phyloP scores from a whole-genome alignment of 164 flowering plant genomes.

The Magnolia changhungtana region DNA sequence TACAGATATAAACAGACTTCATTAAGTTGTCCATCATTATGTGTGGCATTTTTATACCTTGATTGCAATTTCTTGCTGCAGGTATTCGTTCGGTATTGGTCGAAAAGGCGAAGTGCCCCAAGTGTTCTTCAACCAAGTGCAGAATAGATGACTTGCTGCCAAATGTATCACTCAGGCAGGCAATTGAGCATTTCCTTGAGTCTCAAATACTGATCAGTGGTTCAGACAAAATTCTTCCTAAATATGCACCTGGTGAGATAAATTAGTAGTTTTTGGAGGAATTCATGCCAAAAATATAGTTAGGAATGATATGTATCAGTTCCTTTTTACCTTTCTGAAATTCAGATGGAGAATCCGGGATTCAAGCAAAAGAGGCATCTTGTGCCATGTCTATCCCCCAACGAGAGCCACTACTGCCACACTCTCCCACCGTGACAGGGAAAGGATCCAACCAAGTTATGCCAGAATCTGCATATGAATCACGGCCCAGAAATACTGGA shows the following conservation, averaged over 20 bases:
- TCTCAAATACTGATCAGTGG: constrained; percentile 44
- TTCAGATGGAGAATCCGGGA: constrained; percentile 83
- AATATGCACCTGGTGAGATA: constrained; percentile 60
- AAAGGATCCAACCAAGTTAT: constrained; percentile 52
- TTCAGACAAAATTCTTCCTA: constrained; percentile 38
- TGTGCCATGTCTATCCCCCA: constrained; percentile 35
- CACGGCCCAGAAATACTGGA: constrained; percentile 18
- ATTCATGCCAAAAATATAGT: neutral
- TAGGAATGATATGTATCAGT: neutral
- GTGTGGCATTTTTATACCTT: neutral
- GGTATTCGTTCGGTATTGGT: constrained; percentile 50
- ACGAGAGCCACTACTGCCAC: constrained; percentile 32
- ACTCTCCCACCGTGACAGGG: constrained; percentile 55
- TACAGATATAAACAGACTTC: neutral
- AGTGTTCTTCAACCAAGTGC: constrained; percentile 56
- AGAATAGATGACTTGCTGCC: constrained; percentile 59
- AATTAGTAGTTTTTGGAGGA: neutral
- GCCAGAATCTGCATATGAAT: constrained; percentile 24
- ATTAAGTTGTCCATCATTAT: neutral
- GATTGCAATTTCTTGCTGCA: constrained; percentile 22
- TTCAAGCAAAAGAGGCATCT: constrained; percentile 51
- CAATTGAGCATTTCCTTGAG: constrained; percentile 62
- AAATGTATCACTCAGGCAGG: constrained; percentile 67
- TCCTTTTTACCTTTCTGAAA: neutral
- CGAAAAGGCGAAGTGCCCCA: constrained; percentile 60